Percentiles rank a stretch among this genome's conserved stretches.
phyloP scores from a whole-genome alignment of 163 green algal species.

The Scenedesmus sp. region DNA sequence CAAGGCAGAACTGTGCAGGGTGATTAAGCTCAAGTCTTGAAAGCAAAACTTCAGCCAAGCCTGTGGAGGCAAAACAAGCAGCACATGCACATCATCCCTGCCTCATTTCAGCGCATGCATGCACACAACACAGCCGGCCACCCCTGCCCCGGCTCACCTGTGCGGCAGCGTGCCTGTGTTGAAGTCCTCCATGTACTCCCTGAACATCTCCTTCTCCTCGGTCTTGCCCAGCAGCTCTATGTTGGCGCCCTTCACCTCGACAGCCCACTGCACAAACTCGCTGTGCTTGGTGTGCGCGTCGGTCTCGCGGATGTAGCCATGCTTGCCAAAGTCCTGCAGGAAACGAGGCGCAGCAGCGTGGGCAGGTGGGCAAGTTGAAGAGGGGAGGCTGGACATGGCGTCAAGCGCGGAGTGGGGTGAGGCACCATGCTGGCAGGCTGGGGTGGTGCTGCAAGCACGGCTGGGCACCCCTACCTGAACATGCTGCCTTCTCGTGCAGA shows the following conservation, averaged over 20 bases:
- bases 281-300: constrained; percentile 81
- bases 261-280: constrained; percentile 90
- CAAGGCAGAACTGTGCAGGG: no score
- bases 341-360: not conserved
- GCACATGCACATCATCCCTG: no score
- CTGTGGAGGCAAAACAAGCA: no score
- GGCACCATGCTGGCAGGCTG: not conserved
- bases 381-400: no score
- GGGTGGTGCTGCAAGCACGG: not conserved
- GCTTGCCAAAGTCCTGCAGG: constrained; percentile 72
- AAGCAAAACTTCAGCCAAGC: no score
- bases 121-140: not conserved
- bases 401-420: no score
- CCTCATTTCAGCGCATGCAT: not conserved
- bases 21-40: no score
- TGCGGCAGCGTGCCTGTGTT: constrained; percentile 86
- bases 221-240: constrained; percentile 76
- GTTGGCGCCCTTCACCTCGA: constrained; percentile 85
- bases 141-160: constrained; percentile 41
- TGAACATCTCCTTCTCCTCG: constrained; percentile 90
- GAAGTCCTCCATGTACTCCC: constrained; percentile 91
- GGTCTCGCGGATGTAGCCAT: constrained; percentile 87
- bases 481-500: no score
- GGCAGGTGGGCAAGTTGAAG: no score
- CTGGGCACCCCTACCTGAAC: no score